phyloP scores from a whole-genome alignment of 2,329 filamentous ascomycete species.

The Botrytis deweyae region DNA sequence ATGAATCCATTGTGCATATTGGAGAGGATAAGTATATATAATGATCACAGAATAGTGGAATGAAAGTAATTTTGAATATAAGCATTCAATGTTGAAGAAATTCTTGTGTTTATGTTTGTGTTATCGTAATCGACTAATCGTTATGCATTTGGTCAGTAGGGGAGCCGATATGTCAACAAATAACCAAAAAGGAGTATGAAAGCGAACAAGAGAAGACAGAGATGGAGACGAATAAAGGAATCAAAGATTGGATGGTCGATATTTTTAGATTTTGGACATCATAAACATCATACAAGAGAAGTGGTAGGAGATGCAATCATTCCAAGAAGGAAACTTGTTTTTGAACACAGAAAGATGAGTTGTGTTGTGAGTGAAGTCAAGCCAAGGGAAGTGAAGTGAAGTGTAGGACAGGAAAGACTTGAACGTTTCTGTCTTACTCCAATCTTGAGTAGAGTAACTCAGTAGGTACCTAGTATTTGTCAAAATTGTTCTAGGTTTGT shows the following conservation, averaged over 20 bases:
- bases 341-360: background rate
- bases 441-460: background rate
- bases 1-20: constrained; percentile 37
- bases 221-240: background rate
- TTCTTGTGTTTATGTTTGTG: constrained; percentile 17
- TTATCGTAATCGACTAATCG: constrained; percentile 7
- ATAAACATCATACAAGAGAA: background rate
- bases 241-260: background rate
- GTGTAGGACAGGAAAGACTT: background rate
- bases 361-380: background rate
- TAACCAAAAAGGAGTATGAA: background rate
- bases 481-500: background rate
- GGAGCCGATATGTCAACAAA: constrained; percentile 20
- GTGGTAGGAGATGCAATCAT: background rate
- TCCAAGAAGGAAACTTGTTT: background rate
- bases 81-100: constrained; percentile 27
- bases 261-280: background rate
- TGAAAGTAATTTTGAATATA: constrained; percentile 29
- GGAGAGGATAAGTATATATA: constrained; percentile 25
- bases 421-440: background rate
- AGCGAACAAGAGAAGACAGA: background rate
- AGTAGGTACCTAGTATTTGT: background rate
- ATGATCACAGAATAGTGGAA: constrained; percentile 29
- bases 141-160: constrained; percentile 2
- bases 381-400: background rate